A percentile compares a stretch with the other conserved stretches of the same genome.
phyloP scores from a whole-genome alignment of 306 rosid species.

The Lagenaria siceraria region DNA sequence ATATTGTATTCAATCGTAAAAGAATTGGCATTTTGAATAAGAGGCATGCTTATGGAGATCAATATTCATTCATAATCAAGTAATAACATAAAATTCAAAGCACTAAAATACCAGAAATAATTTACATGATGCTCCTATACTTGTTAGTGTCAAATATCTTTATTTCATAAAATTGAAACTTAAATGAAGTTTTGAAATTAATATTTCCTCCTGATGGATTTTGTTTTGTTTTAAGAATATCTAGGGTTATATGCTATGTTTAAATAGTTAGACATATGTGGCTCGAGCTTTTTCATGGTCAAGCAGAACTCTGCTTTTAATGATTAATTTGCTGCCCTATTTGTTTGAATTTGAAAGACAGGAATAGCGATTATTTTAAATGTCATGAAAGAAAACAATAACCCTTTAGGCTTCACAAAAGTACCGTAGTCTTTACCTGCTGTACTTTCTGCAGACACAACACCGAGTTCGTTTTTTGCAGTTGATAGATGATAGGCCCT shows the following conservation, averaged over 20 bases:
- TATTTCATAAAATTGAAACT: neutral
- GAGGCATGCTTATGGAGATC: neutral
- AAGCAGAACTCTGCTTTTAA: neutral
- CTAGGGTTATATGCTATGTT: neutral
- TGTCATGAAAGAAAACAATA: neutral
- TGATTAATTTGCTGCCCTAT: neutral
- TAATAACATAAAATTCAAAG: neutral
- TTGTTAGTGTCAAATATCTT: neutral
- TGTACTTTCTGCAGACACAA: conserved; percentile 76
- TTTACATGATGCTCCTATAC: neutral
- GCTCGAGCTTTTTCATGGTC: neutral
- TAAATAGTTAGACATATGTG: neutral
- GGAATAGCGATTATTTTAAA: neutral
- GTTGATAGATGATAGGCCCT: conserved; percentile 83
- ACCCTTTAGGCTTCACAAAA: neutral
- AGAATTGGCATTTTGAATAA: neutral
- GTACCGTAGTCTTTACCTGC: conserved; percentile 37
- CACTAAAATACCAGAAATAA: neutral
- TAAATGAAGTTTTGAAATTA: neutral
- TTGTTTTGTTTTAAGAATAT: neutral
- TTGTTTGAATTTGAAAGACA: neutral
- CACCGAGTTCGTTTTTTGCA: conserved; percentile 86
- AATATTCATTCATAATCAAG: neutral
- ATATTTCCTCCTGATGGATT: neutral
- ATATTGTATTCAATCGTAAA: neutral